Evolutionary conservation across 768 basidiomycete genomes (phyloP).

Genomic region (Termitomyces sp.): DNA sequence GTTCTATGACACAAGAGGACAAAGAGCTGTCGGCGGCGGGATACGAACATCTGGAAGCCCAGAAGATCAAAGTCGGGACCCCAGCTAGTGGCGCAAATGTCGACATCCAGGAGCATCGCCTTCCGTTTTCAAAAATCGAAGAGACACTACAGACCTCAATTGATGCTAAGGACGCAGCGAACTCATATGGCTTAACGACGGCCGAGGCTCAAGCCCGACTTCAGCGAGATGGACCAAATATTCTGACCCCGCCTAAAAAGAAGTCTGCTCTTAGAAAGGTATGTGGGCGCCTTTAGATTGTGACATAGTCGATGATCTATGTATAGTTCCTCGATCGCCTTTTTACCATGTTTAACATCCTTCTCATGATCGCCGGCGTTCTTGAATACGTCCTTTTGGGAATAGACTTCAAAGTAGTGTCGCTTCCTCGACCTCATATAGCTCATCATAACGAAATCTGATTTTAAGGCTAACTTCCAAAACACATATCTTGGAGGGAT

Average conservation of each 20-base stretch:
- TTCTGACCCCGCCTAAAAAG: slow-evolving; percentile 67
- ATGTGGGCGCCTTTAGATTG: not conserved
- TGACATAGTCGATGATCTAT: slow-evolving; percentile 8
- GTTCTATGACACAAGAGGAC: slow-evolving; percentile 65
- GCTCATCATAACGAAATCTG: slow-evolving; percentile 14
- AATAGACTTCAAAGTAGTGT: slow-evolving; percentile 53
- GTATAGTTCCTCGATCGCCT: slow-evolving; percentile 62
- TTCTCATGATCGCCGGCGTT: slow-evolving; percentile 64
- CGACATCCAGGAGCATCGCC: slow-evolving; percentile 58
- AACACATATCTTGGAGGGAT: slow-evolving; percentile 73
- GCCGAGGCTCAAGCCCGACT: slow-evolving; percentile 55
- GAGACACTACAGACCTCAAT: slow-evolving; percentile 47
- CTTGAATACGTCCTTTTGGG: slow-evolving; percentile 66
- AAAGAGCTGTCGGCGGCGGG: slow-evolving; percentile 67
- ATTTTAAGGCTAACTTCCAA: slow-evolving; percentile 50
- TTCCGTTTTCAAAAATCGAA: slow-evolving; percentile 40
- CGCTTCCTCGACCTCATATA: not conserved
- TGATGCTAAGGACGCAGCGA: slow-evolving; percentile 49
- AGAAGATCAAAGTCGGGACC: slow-evolving; percentile 35
- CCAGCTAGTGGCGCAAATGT: slow-evolving; percentile 36
- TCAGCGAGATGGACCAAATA: slow-evolving; percentile 56
- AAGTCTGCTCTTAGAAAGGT: slow-evolving; percentile 67
- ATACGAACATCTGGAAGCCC: slow-evolving; percentile 57
- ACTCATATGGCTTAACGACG: slow-evolving; percentile 48
- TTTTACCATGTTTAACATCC: slow-evolving; percentile 63